Base-by-base conservation (phyloP, 169 alveolate genomes). In the Cryptosporidium ryanae region DNA sequence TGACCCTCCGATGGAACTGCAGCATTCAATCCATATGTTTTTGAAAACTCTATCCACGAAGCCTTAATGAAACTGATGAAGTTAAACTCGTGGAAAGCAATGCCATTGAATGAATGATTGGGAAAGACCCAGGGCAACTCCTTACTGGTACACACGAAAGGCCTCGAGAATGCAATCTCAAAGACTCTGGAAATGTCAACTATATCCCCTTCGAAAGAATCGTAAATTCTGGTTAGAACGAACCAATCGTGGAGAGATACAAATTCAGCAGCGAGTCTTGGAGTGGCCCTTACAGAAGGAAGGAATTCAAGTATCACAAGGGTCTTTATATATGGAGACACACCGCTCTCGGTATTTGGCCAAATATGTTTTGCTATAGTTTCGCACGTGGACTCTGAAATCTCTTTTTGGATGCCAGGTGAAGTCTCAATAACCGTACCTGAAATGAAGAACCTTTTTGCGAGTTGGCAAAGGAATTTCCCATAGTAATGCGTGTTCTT, bases 1-100 rank as follows among this genome's bases (percentile, higher is more conserved):
- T 46, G 64, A 4, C 44, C 64, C 10, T 34, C 32, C 0, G 48
- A 10, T 5, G 21, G n/a, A 29, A 0, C 34, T 2, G 54, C 27
- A 21, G 54, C 31, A 6, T 12, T 18, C 7, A 38, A 18, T 23
- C 38, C 38, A 2, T 48, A 13, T 1, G 17, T 34, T 38, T 6
- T 17, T 52, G 63, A 15, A 18, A 61, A 61, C 15, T 61, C 46
- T 4, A 0, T 50, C 83, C 65, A 52, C 0, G 83, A 27, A n/a
- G 46, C 38, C 18, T 17, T 43, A 18, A 68, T 2, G 34, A 50
- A 68, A 44, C n/a, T 68, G 0, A 68, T 18, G 12, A 68, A 68
- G 66, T 68, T 68, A 61, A 68, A 68, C 13, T 54, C 34, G 13
- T 23, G 48, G 34, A 68, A 68, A 54, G 83, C 49, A 1, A 68